phyloP scores from a whole-genome alignment of 108 stramenopile genomes.

The Parmales sp. region DNA sequence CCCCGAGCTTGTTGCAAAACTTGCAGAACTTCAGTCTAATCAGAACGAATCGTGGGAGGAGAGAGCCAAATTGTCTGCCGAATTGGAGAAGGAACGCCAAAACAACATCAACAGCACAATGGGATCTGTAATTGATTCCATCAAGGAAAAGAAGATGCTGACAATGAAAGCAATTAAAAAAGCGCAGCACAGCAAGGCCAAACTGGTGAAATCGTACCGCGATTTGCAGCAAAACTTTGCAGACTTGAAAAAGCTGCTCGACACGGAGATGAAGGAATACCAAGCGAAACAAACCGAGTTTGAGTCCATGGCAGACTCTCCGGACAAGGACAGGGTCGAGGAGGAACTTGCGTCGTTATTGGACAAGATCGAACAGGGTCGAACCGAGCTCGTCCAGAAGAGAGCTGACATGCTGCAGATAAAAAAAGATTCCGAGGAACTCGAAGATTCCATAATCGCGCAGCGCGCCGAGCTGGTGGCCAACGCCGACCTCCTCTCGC shows the following conservation, averaged over 20 bases:
- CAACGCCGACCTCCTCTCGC: background rate
- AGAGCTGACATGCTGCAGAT: slow-evolving; percentile 9
- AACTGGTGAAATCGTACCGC: too few species aligned
- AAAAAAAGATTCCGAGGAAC: slow-evolving; percentile 20
- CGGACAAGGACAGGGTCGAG: slow-evolving; percentile 11
- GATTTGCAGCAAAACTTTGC: background rate
- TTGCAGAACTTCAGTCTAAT: slow-evolving; percentile 20
- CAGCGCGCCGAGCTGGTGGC: slow-evolving; percentile 30
- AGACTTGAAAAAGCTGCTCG: slow-evolving; percentile 24
- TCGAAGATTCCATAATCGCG: slow-evolving; percentile 29
- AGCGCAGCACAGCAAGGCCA: slow-evolving; percentile 24
- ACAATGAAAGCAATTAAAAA: slow-evolving; percentile 39
- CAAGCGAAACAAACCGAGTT: slow-evolving; percentile 24
- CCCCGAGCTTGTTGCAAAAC: slow-evolving; percentile 16
- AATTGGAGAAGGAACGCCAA: slow-evolving; percentile 40
- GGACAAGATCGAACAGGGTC: slow-evolving; percentile 15
- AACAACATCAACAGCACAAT: slow-evolving; percentile 38
- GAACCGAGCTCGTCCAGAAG: slow-evolving; percentile 19
- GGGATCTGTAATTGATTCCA: slow-evolving; percentile 16
- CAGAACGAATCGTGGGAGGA: slow-evolving; percentile 43
- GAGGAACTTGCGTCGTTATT: background rate
- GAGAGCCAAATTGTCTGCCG: slow-evolving; percentile 27
- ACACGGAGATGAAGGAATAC: slow-evolving; percentile 26
- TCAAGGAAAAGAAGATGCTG: slow-evolving; percentile 38
- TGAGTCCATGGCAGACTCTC: slow-evolving; percentile 5